These are phyloP conservation scores for Saksenaea oblongispora DNA, from an alignment of 371 early-diverging fungal genomes.

Conservation along the genomic window DNA sequence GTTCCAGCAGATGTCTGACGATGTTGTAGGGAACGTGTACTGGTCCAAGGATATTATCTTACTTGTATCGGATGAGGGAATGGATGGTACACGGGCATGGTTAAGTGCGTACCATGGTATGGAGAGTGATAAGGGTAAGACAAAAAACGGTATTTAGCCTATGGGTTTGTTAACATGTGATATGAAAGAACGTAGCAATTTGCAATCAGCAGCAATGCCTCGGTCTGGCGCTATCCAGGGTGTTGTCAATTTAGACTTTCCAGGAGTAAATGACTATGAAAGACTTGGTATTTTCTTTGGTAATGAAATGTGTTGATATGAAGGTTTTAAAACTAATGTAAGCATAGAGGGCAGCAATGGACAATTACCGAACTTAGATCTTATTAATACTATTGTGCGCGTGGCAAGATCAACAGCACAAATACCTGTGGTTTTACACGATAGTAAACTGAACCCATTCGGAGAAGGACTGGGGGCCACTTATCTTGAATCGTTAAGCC, in stretches of 20 bases:
- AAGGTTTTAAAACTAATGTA: neutral
- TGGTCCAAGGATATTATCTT: constrained; percentile 95
- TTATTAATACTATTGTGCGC: constrained; percentile 75
- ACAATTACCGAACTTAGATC: constrained; percentile 90
- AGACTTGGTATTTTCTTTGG: constrained; percentile 80
- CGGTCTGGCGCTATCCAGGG: constrained; percentile 88
- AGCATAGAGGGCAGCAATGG: constrained; percentile 87
- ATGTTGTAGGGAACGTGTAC: constrained; percentile 61
- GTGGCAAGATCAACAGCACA: constrained; percentile 52
- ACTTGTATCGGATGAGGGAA: constrained; percentile 77
- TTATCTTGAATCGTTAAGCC: constrained; percentile 49
- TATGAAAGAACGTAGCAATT: constrained; percentile 7
- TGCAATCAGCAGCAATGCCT: constrained; percentile 46
- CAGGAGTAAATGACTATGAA: constrained; percentile 67
- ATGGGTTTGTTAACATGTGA: neutral
- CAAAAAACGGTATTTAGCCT: neutral
- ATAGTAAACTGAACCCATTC: constrained; percentile 19
- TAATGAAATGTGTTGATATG: constrained; percentile 19
- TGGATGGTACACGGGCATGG: constrained; percentile 83
- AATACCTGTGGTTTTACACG: constrained; percentile 53
- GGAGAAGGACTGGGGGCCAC: constrained; percentile 16
- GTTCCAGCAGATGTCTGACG: neutral
- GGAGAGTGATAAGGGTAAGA: constrained; percentile 29
- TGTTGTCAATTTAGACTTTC: constrained; percentile 87
- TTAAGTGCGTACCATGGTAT: constrained; percentile 89